Evolutionary conservation across 257 asterid genomes (phyloP).

Genomic region (Salvia splendens): DNA sequence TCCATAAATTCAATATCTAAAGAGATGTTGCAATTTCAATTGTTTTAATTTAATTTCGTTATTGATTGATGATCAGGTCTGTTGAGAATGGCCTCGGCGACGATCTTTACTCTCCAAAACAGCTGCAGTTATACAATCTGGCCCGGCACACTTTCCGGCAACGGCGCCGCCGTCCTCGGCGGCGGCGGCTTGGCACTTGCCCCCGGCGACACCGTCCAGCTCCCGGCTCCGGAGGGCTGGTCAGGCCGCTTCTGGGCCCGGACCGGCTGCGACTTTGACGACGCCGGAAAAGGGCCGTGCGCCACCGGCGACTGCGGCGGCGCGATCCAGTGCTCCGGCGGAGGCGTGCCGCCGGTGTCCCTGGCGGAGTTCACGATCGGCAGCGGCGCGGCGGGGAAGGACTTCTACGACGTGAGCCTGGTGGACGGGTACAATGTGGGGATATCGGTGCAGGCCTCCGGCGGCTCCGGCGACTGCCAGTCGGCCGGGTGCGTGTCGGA

Average conservation of each 20-base stretch:
- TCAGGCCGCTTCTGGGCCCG: constrained; percentile 90
- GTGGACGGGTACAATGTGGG: constrained; percentile 84
- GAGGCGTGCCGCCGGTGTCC: constrained; percentile 62
- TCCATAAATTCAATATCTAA: background rate
- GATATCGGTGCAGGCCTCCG: constrained; percentile 53
- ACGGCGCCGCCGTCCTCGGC: constrained; percentile 49
- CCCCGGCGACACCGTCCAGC: constrained; percentile 53
- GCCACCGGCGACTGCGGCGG: constrained; percentile 72
- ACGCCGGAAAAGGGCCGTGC: constrained; percentile 55
- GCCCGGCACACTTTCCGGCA: constrained; percentile 76
- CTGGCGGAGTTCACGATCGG: constrained; percentile 69
- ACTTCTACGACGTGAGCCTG: constrained; percentile 78
- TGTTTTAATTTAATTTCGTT: background rate
- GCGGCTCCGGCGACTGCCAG: constrained; percentile 67
- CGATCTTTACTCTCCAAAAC: constrained; percentile 60
- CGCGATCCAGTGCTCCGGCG: constrained; percentile 45
- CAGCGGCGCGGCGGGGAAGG: constrained; percentile 33
- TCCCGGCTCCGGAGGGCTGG: constrained; percentile 68
- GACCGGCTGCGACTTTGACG: constrained; percentile 60
- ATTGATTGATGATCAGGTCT: constrained; percentile 35
- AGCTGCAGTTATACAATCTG: constrained; percentile 60
- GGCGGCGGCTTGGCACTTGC: constrained; percentile 62
- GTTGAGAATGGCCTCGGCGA: constrained; percentile 36
- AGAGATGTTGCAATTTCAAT: background rate
- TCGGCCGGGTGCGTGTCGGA: constrained; percentile 68